Base-by-base conservation (phyloP, 2,329 filamentous ascomycete species). In the Apiospora koreana region DNA sequence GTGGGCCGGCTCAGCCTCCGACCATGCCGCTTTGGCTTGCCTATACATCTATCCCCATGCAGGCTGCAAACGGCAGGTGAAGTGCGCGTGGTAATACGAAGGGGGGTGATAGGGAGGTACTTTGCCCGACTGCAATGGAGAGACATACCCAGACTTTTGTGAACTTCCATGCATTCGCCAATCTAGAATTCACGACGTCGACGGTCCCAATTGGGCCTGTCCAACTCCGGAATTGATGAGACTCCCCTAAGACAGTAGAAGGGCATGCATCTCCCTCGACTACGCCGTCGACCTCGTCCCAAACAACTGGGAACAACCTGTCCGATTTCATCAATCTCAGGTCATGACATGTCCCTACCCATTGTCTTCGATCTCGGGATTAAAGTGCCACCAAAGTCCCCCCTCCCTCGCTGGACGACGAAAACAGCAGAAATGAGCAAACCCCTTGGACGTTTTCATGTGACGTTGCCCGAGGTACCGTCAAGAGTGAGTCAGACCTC, bases 101-200 rank as follows among this genome's bases (percentile, higher is more conserved):
- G 72, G 70, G 69, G 74, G 72, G 70, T 73, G 74, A 71, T 71
- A 68, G 68, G n/a, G n/a, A 73, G 64, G 68, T 48, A 45, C 70
- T 74, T 77, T 76, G 76, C 76, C 75, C 77, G 76, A 74, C 72
- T 77, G 71, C 73, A 72, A 77, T 76, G 75, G 73, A 74, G 76
- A 12, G 31, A 58, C 12, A 41, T 72, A 74, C 69, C 73, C 73
- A 74, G 72, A 71, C 12, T 73, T 71, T 74, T 72, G 74, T 72
- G 72, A 73, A 73, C 54, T 38, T 71, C 71, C 71, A 69, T 73
- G 73, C 76, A 76, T 73, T 76, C 76, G 73, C 76, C 74, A 74
- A 75, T 77, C 74, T 78, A 58, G n/a, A 38, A 25, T 65, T 65
- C 76, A 75, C 73, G 75, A 73, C 75, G 75, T 74, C 35, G 72